Conservation (phyloP, 1,139 yeast genomes). For the Casaregolazyma suthepensis region DNA sequence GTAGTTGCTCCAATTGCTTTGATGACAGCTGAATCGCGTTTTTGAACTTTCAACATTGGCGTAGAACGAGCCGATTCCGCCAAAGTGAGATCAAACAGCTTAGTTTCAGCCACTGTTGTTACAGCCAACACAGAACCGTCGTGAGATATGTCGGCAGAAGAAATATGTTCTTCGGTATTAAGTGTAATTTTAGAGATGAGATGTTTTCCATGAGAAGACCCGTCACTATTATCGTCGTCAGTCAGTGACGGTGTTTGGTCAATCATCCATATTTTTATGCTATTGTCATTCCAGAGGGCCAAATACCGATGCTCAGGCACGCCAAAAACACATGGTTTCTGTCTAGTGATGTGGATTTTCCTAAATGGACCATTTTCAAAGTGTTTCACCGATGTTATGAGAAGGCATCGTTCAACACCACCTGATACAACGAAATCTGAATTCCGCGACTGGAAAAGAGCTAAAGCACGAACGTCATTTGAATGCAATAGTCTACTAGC, state of each 20-base stretch:
- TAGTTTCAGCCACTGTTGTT: conserved; percentile 62
- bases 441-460: conserved; percentile 56
- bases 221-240: conserved; percentile 27
- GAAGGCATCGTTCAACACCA: conserved; percentile 80
- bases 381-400: conserved; percentile 57
- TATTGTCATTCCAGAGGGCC: conserved; percentile 77
- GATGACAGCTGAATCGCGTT: conserved; percentile 34
- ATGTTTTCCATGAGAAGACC: conserved; percentile 31
- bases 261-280: conserved; percentile 74
- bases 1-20: conserved; percentile 52
- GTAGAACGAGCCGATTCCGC: conserved; percentile 10
- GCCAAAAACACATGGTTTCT: conserved; percentile 49
- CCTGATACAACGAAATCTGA: conserved; percentile 74
- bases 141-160: conserved; percentile 60
- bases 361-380: conserved; percentile 73
- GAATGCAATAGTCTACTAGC: conserved; percentile 78
- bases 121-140: conserved; percentile 66
- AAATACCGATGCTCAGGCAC: conserved; percentile 47
- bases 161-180: conserved; percentile 75
- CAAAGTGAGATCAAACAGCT: conserved; percentile 53
- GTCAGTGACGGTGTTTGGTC: conserved; percentile 21
- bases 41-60: conserved; percentile 20
- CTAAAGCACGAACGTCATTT: conserved; percentile 80
- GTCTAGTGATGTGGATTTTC: conserved; percentile 60
- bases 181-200: conserved; percentile 61